Evolutionary conservation across 2,329 filamentous ascomycete genomes (phyloP).

Genomic region (Ambrosiella xylebori): DNA sequence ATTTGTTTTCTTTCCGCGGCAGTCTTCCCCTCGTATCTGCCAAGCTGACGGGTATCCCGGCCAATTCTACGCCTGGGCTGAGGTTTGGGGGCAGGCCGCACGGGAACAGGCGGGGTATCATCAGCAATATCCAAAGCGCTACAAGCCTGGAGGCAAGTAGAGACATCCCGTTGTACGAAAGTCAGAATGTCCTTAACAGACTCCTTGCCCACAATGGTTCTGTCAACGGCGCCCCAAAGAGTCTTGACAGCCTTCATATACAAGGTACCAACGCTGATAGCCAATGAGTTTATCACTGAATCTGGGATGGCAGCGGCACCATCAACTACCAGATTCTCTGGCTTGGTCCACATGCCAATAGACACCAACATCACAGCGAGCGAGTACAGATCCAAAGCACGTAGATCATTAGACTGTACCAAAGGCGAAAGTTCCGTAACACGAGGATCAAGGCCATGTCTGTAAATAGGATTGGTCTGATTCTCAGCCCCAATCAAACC

Average conservation of each 20-base stretch:
- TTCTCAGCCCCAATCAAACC: conserved; percentile 17
- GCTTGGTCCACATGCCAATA: conserved; percentile 56
- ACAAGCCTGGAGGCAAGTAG: conserved; percentile 43
- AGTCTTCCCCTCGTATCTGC: conserved; percentile 7
- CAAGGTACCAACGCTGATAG: conserved; percentile 51
- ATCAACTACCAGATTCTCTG: conserved; percentile 35
- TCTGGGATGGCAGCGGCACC: conserved; percentile 19
- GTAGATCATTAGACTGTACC: conserved; percentile 33
- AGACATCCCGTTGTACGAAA: conserved; percentile 33
- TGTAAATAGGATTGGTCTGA: conserved; percentile 33
- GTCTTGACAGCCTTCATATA: conserved; percentile 60
- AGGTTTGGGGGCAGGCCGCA: conserved; percentile 19
- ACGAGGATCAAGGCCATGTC: conserved; percentile 48
- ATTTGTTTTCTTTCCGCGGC: conserved; percentile 10
- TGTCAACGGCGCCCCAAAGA: conserved; percentile 54
- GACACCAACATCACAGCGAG: conserved; percentile 57
- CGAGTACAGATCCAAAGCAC: conserved; percentile 52
- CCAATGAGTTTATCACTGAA: conserved; percentile 43
- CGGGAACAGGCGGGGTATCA: conserved; percentile 25
- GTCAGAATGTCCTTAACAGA: conserved; percentile 34
- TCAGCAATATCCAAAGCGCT: conserved; percentile 16
- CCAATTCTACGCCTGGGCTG: background rate
- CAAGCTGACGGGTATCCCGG: background rate
- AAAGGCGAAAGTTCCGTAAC: conserved; percentile 32
- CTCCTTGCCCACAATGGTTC: conserved; percentile 30